Evolutionary conservation across 2,329 filamentous ascomycete species (phyloP).

Genomic region (Falciphora oryzae): DNA sequence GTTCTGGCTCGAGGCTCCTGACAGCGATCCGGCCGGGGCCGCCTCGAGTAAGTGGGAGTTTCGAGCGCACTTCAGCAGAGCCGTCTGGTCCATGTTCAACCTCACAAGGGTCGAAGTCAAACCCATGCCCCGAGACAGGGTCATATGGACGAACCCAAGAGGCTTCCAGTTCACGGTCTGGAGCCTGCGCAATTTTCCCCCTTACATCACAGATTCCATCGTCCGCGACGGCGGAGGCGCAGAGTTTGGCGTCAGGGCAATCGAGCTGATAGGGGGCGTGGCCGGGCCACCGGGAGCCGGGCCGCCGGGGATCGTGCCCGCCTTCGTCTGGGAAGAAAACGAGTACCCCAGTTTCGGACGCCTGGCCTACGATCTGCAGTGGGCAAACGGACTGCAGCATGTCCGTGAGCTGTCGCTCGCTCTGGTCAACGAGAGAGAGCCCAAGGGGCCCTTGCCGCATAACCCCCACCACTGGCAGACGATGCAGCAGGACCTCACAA

Average conservation of each 20-base stretch:
- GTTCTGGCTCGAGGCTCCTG: background rate
- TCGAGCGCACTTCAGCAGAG: background rate
- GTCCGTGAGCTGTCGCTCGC: background rate
- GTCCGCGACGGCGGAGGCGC: background rate
- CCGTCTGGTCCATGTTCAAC: background rate
- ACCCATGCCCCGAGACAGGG: background rate
- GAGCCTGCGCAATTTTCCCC: background rate
- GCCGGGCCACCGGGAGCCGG: too few relatives aligned
- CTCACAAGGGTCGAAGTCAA: background rate
- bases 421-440: background rate
- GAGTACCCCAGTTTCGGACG: background rate
- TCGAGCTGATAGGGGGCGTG: background rate
- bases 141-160: background rate
- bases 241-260: background rate
- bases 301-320: background rate
- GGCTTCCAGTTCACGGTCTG: background rate
- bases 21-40: background rate
- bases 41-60: background rate
- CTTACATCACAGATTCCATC: background rate
- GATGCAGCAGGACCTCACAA: background rate
- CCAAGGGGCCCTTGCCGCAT: too few relatives aligned
- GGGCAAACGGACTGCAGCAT: background rate
- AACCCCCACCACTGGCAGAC: background rate
- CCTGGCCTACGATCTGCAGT: background rate
- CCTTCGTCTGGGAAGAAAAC: background rate